Conservation (phyloP, 768 basidiomycete species). For the Lyophyllum atratum region DNA sequence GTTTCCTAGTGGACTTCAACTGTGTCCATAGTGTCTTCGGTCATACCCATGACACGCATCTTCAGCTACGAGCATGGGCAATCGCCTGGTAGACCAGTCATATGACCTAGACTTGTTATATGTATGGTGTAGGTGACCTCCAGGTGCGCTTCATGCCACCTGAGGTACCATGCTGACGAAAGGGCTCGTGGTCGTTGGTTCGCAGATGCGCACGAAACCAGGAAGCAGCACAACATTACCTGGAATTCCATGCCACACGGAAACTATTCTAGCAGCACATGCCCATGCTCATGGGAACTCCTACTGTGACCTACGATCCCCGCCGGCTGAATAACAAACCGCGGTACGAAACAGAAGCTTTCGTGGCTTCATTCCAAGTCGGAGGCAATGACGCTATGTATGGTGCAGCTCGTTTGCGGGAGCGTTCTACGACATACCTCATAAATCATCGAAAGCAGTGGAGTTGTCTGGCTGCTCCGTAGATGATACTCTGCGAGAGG, state of each 20-base stretch:
- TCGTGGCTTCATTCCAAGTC: no score
- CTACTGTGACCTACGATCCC: no score
- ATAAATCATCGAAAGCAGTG: no score
- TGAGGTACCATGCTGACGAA: background rate
- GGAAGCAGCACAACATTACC: background rate
- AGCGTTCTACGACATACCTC: no score
- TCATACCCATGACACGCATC: background rate
- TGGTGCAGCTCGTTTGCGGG: no score
- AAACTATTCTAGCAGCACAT: background rate
- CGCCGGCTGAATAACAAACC: no score
- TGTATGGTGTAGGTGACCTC: background rate
- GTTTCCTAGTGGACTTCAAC: slow-evolving; percentile 4
- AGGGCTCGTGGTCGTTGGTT: background rate
- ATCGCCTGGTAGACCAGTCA: background rate
- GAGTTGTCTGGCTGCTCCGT: no score
- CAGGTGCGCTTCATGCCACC: background rate
- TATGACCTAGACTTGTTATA: background rate
- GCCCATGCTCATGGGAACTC: background rate
- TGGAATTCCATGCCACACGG: background rate
- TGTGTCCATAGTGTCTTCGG: background rate
- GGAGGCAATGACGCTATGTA: no score
- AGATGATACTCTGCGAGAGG: no score
- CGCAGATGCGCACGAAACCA: background rate
- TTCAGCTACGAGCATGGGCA: background rate
- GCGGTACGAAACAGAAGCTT: no score